A percentile compares a stretch with the other conserved stretches of the same genome.
These are phyloP conservation scores for Phyllosticta citriasiana DNA, from an alignment of 2,329 filamentous ascomycete species.

Conservation along the genomic window DNA sequence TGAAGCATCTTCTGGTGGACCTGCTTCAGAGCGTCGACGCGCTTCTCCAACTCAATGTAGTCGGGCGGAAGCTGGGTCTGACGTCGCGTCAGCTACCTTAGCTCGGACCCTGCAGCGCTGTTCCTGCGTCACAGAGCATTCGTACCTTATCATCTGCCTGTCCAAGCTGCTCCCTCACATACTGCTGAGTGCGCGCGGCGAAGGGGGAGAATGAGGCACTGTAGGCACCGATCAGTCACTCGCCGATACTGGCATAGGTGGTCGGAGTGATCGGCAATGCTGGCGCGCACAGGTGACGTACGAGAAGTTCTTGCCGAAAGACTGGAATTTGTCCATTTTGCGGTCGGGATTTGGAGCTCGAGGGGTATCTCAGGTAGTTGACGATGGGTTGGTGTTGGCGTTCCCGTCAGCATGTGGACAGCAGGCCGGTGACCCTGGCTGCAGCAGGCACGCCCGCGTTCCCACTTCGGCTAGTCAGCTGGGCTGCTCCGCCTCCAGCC, in stretches of 20 bases:
- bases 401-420: neutral
- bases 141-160: slow-evolving; percentile 84
- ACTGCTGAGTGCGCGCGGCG: slow-evolving; percentile 88
- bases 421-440: neutral
- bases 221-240: slow-evolving; percentile 35
- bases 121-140: neutral
- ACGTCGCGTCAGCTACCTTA: slow-evolving; percentile 1
- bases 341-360: neutral
- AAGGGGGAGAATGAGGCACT: slow-evolving; percentile 86
- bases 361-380: neutral
- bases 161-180: slow-evolving; percentile 94
- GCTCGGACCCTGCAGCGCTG: neutral
- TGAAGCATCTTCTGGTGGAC: slow-evolving; percentile 96
- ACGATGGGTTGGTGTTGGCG: neutral
- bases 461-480: neutral
- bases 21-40: slow-evolving; percentile 91
- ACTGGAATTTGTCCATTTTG: slow-evolving; percentile 11
- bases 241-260: slow-evolving; percentile 12
- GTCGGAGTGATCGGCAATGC: neutral
- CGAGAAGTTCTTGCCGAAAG: slow-evolving; percentile 55
- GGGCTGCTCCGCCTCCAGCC: neutral
- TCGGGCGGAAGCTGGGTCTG: slow-evolving; percentile 93
- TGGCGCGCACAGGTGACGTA: slow-evolving; percentile 29
- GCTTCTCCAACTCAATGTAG: slow-evolving; percentile 97
- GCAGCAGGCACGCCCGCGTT: neutral